These are phyloP conservation scores for Gnomoniopsis sp. DNA, from an alignment of 2,329 filamentous ascomycete species.

Conservation along the genomic window DNA sequence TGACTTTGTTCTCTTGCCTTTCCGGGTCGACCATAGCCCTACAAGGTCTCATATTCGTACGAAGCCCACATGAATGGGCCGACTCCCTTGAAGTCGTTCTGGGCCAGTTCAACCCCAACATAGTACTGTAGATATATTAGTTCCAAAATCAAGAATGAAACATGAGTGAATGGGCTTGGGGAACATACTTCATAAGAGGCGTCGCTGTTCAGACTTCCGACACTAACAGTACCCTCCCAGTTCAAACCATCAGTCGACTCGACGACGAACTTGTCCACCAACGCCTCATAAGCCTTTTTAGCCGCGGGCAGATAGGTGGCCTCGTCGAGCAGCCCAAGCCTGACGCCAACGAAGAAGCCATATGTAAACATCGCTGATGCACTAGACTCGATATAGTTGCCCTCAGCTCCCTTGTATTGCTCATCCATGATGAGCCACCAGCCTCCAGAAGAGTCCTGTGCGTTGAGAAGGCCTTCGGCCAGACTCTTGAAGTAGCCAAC, in stretches of 20 bases:
- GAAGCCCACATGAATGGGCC: constrained; percentile 31
- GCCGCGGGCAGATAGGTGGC: constrained; percentile 27
- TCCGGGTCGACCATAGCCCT: too few relatives aligned
- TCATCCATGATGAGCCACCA: constrained; percentile 38
- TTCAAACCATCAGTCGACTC: constrained; percentile 37
- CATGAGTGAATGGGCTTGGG: background rate
- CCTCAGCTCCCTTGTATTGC: constrained; percentile 31
- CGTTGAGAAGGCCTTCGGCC: constrained; percentile 5
- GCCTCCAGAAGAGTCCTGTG: constrained; percentile 12
- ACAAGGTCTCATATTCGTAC: constrained; percentile 22
- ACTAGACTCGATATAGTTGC: constrained; percentile 45
- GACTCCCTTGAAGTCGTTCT: constrained; percentile 29
- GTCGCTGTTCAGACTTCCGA: constrained; percentile 42
- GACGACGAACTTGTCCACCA: constrained; percentile 39
- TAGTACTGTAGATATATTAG: constrained; percentile 29
- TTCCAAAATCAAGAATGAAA: background rate
- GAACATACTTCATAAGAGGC: constrained; percentile 40
- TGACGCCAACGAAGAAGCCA: constrained; percentile 34
- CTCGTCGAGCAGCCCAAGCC: constrained; percentile 29
- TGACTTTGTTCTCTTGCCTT: too few relatives aligned
- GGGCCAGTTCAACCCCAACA: constrained; percentile 28
- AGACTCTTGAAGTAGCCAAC: constrained; percentile 6
- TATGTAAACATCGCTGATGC: constrained; percentile 43
- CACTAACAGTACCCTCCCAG: constrained; percentile 44
- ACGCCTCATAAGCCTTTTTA: constrained; percentile 34